Evolutionary conservation across 2,329 filamentous ascomycete genomes (phyloP), one percentile per base, ranked within the genome.

Genomic region (Helminthosporium solani): DNA sequence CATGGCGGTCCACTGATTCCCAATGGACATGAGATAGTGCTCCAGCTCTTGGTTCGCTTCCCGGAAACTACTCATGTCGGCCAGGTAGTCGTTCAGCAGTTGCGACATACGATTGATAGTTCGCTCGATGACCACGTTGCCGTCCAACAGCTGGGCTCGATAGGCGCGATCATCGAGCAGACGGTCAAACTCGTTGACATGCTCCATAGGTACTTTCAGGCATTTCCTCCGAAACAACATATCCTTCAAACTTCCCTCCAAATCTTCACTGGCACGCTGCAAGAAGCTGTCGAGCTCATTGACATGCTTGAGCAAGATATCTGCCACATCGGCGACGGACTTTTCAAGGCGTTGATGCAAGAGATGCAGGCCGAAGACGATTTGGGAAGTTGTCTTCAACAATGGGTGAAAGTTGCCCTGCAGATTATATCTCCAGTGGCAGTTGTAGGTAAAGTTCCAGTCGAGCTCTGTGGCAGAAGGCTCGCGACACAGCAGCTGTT

Each of bases 241-340:
- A 66, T 97, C 94, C 49, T 83, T 77, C 35, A 85, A 81, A 3
- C 90, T 89, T 42, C 90, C 75, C 36, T 87, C 81, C 41, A 96
- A 84, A 66, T 96, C 92, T 59, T 95, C 90, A 34, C 89, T 82
- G 0, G 89, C 87, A 15, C 87, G 83, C 68, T 95, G 89, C 27
- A 97, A 75, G 62, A 96, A 96, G 60, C 87, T 85, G 70, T 97
- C 94, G 23, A 97, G 83, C 69, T 97, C 92, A 63, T 96, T 88
- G 50, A 97, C 94, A 68, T 97, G 92, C 12, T 83, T 84, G 64
- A 96, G 90, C 45, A 97, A 77, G 42, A 97, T 97, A 54, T 80
- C 84, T 53, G 96, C 85, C 11, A 96, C 92, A 66, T 95, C 88
- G 27, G 84, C 79, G 56, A 95, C 88, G 57, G 89, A 95, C 70